These are phyloP conservation scores for Arthrobotrys megalospora DNA, from an alignment of 2,329 filamentous ascomycete species.

Conservation along the genomic window DNA sequence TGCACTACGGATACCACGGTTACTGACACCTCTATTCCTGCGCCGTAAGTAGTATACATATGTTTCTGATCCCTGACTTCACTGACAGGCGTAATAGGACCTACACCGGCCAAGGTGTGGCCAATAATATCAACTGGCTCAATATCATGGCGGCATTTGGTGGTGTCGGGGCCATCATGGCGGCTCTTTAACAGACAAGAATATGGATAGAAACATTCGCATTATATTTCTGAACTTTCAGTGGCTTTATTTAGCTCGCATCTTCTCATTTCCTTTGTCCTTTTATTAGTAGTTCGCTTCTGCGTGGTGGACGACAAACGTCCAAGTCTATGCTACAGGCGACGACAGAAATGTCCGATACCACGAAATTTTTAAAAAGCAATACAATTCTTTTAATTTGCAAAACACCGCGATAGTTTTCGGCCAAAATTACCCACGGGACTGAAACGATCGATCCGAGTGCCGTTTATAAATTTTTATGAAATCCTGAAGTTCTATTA, in stretches of 20 bases:
- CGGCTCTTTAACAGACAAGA: constrained; percentile 11
- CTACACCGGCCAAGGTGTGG: constrained; percentile 33
- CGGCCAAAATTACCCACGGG: not conserved
- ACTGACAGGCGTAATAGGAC: constrained; percentile 24
- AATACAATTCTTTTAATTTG: constrained; percentile 24
- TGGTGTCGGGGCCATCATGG: constrained; percentile 39
- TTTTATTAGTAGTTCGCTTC: constrained; percentile 3
- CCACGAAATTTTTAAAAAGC: not conserved
- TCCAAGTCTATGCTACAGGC: constrained; percentile 11
- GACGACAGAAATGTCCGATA: not conserved
- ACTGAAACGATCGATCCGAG: not conserved
- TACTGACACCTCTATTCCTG: constrained; percentile 23
- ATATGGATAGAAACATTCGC: not conserved
- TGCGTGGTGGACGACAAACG: not conserved
- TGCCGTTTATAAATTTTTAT: constrained; percentile 22
- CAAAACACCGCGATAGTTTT: not conserved
- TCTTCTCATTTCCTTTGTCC: not conserved
- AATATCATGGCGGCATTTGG: constrained; percentile 41
- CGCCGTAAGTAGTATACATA: constrained; percentile 36
- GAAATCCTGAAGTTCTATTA: not conserved
- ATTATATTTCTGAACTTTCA: not conserved
- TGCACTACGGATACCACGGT: constrained; percentile 25
- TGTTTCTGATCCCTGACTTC: not conserved
- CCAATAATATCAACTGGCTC: constrained; percentile 39
- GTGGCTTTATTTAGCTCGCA: constrained; percentile 7